phyloP scores from a whole-genome alignment of 352 stramenopile genomes.

The Phytophthora sp. region DNA sequence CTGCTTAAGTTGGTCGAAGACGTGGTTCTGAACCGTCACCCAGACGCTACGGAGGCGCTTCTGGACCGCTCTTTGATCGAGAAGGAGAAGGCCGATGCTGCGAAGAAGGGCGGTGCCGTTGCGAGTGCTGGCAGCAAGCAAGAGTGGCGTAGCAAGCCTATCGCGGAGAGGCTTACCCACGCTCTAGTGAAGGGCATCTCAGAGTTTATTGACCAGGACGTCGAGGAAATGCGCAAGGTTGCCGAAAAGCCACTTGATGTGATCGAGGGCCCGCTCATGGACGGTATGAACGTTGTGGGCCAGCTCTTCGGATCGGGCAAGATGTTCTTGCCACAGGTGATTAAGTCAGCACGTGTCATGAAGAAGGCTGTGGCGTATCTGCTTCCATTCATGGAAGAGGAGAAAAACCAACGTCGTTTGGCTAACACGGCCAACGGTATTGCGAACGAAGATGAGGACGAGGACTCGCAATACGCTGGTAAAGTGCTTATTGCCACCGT shows the following conservation, averaged over 20 bases:
- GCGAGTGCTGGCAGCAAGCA: constrained; percentile 59
- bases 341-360: constrained; percentile 98
- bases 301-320: constrained; percentile 97
- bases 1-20: constrained; percentile 93
- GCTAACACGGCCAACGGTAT: constrained; percentile 81
- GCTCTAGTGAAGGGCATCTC: constrained; percentile 98
- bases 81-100: constrained; percentile 77
- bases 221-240: constrained; percentile 92
- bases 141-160: constrained; percentile 91
- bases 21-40: constrained; percentile 93
- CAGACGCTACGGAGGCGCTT: constrained; percentile 92
- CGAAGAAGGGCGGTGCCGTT: constrained; percentile 84
- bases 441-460: constrained; percentile 79
- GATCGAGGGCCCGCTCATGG: constrained; percentile 98
- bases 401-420: constrained; percentile 91
- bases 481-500: constrained; percentile 98
- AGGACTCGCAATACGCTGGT: constrained; percentile 86
- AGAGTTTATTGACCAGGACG: constrained; percentile 95
- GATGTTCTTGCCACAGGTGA: constrained; percentile 99
- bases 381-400: constrained; percentile 97
- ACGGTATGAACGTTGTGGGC: constrained; percentile 98
- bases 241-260: constrained; percentile 91
- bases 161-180: constrained; percentile 94
- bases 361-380: constrained; percentile 99
- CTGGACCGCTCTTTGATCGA: constrained; percentile 90